These are phyloP conservation scores for Porcisia deanei DNA, from an alignment of 208 protist species.

Conservation along the genomic window DNA sequence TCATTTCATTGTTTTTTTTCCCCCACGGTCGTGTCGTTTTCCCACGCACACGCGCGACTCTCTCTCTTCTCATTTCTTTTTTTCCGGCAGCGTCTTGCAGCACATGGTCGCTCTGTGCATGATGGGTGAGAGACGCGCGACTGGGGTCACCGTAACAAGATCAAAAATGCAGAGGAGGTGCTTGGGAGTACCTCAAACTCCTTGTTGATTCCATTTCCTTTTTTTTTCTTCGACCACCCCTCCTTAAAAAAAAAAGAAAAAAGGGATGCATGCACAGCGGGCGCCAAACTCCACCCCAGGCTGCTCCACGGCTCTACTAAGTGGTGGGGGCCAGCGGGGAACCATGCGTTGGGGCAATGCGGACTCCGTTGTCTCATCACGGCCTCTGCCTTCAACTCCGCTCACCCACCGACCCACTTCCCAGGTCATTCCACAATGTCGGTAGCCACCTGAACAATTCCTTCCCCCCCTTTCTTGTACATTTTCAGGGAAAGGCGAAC, in stretches of 20 bases:
- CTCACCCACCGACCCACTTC: background rate
- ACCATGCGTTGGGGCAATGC: too few relatives aligned
- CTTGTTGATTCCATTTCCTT: too few relatives aligned
- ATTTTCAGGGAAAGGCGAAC: too few relatives aligned
- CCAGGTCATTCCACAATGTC: background rate
- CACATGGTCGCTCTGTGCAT: background rate
- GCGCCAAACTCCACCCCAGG: background rate
- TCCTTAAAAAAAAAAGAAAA: background rate
- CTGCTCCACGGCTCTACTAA: too few relatives aligned
- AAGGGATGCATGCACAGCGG: background rate
- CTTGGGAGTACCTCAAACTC: too few relatives aligned
- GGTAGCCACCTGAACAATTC: background rate
- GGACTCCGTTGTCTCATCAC: background rate
- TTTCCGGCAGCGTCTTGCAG: background rate
- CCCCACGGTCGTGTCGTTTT: too few relatives aligned
- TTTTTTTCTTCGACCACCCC: too few relatives aligned
- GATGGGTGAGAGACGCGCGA: background rate
- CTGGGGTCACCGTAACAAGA: background rate
- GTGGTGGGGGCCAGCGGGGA: too few relatives aligned
- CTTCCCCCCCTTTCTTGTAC: background rate
- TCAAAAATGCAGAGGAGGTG: background rate
- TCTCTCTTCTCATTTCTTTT: too few relatives aligned
- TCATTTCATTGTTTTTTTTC: background rate
- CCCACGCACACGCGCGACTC: too few relatives aligned
- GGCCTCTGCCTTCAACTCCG: background rate